Evolutionary conservation across 2,329 filamentous ascomycete species (phyloP).

Genomic region (Chaetomiaceae sp.): DNA sequence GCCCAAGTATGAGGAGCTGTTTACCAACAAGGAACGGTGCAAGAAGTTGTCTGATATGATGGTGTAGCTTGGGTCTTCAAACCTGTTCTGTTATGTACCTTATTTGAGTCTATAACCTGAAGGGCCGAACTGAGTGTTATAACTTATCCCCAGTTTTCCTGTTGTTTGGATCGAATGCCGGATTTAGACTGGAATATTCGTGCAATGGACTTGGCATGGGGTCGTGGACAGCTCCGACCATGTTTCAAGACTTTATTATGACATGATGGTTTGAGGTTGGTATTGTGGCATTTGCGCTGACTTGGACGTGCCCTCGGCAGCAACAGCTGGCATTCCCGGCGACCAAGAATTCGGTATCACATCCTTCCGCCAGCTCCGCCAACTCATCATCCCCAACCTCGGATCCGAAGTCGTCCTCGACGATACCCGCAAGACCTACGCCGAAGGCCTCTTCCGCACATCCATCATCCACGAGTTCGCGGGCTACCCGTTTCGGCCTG

Average conservation of each 20-base stretch:
- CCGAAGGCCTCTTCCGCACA: constrained; percentile 70
- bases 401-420: constrained; percentile 63
- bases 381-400: constrained; percentile 69
- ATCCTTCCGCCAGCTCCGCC: constrained; percentile 64
- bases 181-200: too few species aligned
- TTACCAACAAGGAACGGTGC: neutral
- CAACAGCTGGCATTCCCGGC: constrained; percentile 44
- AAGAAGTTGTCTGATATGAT: neutral
- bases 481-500: constrained; percentile 92
- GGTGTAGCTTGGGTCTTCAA: too few species aligned
- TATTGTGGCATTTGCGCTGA: constrained; percentile 61
- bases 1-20: neutral
- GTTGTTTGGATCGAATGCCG: too few species aligned
- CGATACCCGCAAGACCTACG: constrained; percentile 62
- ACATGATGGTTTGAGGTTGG: too few species aligned
- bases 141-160: too few species aligned
- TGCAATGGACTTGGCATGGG: too few species aligned
- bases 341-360: constrained; percentile 81
- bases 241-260: too few species aligned
- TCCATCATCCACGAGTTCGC: constrained; percentile 88
- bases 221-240: too few species aligned
- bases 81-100: too few species aligned
- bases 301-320: constrained; percentile 43
- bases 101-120: too few species aligned
- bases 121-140: too few species aligned